Percentiles rank a stretch among this genome's conserved stretches.
These are phyloP conservation scores for Pythium grandisporangium DNA, from an alignment of 352 stramenopile species.

Conservation along the genomic window DNA sequence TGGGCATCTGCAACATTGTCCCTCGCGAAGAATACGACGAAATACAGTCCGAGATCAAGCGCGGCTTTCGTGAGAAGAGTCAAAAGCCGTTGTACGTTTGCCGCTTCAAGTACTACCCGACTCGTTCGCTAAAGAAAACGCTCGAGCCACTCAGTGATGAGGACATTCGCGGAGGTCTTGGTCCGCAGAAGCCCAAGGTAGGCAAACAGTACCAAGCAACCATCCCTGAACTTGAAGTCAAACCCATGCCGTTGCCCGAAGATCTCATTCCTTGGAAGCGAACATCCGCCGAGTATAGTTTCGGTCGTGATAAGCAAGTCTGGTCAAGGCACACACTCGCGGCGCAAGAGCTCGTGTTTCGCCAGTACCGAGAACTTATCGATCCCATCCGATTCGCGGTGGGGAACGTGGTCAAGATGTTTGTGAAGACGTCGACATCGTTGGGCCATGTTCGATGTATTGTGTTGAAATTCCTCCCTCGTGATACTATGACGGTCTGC, in stretches of 20 bases:
- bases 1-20: constrained; percentile 70
- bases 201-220: constrained; percentile 45
- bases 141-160: constrained; percentile 58
- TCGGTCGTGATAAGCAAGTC: constrained; percentile 19
- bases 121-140: constrained; percentile 48
- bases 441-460: constrained; percentile 57
- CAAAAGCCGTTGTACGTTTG: constrained; percentile 58
- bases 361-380: constrained; percentile 45
- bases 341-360: constrained; percentile 28
- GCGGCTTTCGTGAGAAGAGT: constrained; percentile 56
- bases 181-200: constrained; percentile 58
- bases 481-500: constrained; percentile 39
- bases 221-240: constrained; percentile 30
- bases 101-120: constrained; percentile 78
- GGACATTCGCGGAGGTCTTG: constrained; percentile 56
- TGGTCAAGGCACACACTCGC: constrained; percentile 55
- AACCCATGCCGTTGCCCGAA: neutral
- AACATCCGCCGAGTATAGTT: neutral
- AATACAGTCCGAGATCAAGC: constrained; percentile 60
- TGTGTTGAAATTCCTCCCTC: constrained; percentile 32
- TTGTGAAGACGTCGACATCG: constrained; percentile 15
- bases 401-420: constrained; percentile 67
- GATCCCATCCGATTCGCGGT: constrained; percentile 49
- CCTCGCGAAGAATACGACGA: constrained; percentile 62
- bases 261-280: constrained; percentile 6